Base-by-base conservation (phyloP, 345 rosid genomes). In the Eucalyptus dawsonii region DNA sequence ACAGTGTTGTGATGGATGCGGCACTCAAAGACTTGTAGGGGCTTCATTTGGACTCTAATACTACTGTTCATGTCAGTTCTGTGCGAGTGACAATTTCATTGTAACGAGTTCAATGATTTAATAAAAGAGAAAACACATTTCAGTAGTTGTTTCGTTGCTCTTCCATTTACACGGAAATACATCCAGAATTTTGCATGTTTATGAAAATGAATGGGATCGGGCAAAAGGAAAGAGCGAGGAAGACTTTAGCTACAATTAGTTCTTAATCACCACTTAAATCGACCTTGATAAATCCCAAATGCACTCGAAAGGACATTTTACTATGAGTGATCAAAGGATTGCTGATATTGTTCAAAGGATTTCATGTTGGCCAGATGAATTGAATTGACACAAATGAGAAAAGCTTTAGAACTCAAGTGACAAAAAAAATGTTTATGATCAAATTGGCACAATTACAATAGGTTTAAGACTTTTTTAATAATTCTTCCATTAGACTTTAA, bases 391-490 rank as follows among this genome's bases (percentile, higher is more conserved):
- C 58, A 53, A 53, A 53, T 53, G 58, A 53, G 2, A 53, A 53
- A 8, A 53, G 58, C 58, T 53, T 53, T 21, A 0, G 11, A 53
- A 53, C 25, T 53, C 58, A 53, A 53, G 25, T 53, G 58, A 53
- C 58, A 8, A 53, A 53, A 53, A 53, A 53, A 8, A 8, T 19
- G 2, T 53, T 53, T 53, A 19, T 53, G 58, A 53, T 0, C 8
- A 0, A 19, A 19, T 53, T 53, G 58, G 0, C 1, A 19, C 25
- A 53, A 53, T 21, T 53, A 53, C 5, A 53, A 53, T 53, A 53
- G 1, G 11, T 21, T 53, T 53, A 53, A 0, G 9, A 53, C 2
- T 53, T 53, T 53, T 53, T 53, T 1, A 1, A 0, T 53, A 53
- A 53, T 53, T 53, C 58, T 56, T 25, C 62, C 29, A 24, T 56